These are phyloP conservation scores for Strombidium stylifer DNA, from an alignment of 73 alveolate species.

Conservation along the genomic window DNA sequence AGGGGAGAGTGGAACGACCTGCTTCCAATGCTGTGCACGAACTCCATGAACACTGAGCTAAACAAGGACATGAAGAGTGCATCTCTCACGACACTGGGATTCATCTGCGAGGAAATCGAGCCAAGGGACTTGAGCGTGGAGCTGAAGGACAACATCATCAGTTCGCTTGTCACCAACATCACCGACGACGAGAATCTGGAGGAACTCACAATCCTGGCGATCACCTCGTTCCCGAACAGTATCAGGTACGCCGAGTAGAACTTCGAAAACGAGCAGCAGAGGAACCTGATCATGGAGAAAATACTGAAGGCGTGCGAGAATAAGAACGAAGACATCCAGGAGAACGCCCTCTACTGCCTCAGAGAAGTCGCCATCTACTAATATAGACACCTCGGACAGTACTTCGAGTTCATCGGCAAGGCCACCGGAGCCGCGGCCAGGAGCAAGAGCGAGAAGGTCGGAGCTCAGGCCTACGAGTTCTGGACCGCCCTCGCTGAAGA, in stretches of 20 bases:
- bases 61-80: conserved; percentile 37
- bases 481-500: conserved; percentile 70
- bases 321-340: conserved; percentile 29
- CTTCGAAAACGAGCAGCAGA: conserved; percentile 34
- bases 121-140: conserved; percentile 14
- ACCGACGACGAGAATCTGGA: background rate
- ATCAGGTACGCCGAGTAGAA: conserved; percentile 51
- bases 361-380: conserved; percentile 55
- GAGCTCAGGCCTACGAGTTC: conserved; percentile 54
- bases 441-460: conserved; percentile 39
- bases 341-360: conserved; percentile 31
- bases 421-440: conserved; percentile 38
- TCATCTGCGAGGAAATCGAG: conserved; percentile 67
- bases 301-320: conserved; percentile 8
- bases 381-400: conserved; percentile 24
- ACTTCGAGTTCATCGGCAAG: conserved; percentile 21
- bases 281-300: conserved; percentile 55
- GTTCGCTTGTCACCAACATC: conserved; percentile 34
- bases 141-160: conserved; percentile 7
- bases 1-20: conserved; percentile 64
- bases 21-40: conserved; percentile 44
- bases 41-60: conserved; percentile 39
- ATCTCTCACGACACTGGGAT: conserved; percentile 57
- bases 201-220: conserved; percentile 48
- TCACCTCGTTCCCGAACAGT: conserved; percentile 49